These are phyloP conservation scores for Cardamine chenopodiifolia DNA, from an alignment of 345 rosid genomes.

Conservation along the genomic window DNA sequence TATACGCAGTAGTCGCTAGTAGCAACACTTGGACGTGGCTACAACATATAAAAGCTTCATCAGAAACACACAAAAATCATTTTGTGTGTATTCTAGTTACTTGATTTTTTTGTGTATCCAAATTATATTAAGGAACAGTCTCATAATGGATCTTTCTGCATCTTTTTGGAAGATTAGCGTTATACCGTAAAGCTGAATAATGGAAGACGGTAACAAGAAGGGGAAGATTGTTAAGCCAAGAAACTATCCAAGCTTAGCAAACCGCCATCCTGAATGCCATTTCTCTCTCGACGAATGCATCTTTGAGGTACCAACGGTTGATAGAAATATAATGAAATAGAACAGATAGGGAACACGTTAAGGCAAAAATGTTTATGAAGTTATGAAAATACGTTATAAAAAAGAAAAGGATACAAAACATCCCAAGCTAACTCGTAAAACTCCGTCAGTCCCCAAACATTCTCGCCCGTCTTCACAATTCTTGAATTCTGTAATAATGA, in stretches of 20 bases:
- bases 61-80: background rate
- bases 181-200: slow-evolving; percentile 80
- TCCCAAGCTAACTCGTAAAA: slow-evolving; percentile 91
- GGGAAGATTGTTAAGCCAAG: slow-evolving; percentile 59
- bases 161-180: too few relatives aligned
- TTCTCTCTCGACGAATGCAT: slow-evolving; percentile 55
- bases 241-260: slow-evolving; percentile 60
- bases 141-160: slow-evolving; percentile 50
- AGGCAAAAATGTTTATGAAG: slow-evolving; percentile 36
- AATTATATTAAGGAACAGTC: background rate
- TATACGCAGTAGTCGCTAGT: slow-evolving; percentile 65
- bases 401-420: slow-evolving; percentile 82
- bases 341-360: slow-evolving; percentile 52
- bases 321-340: slow-evolving; percentile 70
- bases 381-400: background rate
- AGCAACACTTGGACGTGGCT: slow-evolving; percentile 82
- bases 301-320: slow-evolving; percentile 69
- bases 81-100: background rate
- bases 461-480: slow-evolving; percentile 66
- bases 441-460: slow-evolving; percentile 91
- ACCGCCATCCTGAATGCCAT: slow-evolving; percentile 99
- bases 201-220: slow-evolving; percentile 65
- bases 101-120: too few relatives aligned
- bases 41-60: slow-evolving; percentile 38
- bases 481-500: slow-evolving; percentile 58